A percentile compares a stretch with the other conserved stretches of the same genome.
phyloP scores from a whole-genome alignment of 805 yeast genomes.

The Debaryomyces tyrocola region DNA sequence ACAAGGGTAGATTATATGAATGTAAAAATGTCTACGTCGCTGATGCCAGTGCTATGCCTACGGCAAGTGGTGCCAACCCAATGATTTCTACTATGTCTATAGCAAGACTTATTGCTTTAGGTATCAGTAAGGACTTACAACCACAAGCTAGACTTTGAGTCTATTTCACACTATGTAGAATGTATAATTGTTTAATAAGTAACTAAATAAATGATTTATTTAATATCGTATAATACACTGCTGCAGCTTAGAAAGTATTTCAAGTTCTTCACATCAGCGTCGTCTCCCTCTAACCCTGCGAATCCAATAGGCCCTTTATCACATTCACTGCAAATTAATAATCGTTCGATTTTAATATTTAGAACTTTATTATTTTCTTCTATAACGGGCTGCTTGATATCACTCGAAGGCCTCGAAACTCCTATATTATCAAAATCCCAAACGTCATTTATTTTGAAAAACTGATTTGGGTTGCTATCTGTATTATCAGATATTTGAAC shows the following conservation, averaged over 20 bases:
- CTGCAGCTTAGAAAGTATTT: constrained; percentile 45
- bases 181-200: not conserved
- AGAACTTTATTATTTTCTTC: constrained; percentile 14
- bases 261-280: constrained; percentile 37
- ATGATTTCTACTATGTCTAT: constrained; percentile 51
- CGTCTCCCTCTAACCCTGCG: constrained; percentile 44
- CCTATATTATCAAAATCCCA: constrained; percentile 85
- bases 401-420: constrained; percentile 51
- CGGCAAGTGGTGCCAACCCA: constrained; percentile 56
- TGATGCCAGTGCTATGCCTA: constrained; percentile 51
- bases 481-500: constrained; percentile 11
- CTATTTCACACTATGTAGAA: not conserved
- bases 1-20: constrained; percentile 47
- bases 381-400: constrained; percentile 22
- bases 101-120: constrained; percentile 43
- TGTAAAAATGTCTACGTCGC: constrained; percentile 49
- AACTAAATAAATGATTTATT: not conserved
- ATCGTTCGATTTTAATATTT: constrained; percentile 44
- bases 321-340: constrained; percentile 72
- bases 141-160: constrained; percentile 24
- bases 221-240: constrained; percentile 44
- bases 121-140: constrained; percentile 33
- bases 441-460: constrained; percentile 52
- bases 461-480: constrained; percentile 16
- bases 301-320: constrained; percentile 78